Evolutionary conservation across 768 basidiomycete species (phyloP).

Genomic region (Suillus decipiens): DNA sequence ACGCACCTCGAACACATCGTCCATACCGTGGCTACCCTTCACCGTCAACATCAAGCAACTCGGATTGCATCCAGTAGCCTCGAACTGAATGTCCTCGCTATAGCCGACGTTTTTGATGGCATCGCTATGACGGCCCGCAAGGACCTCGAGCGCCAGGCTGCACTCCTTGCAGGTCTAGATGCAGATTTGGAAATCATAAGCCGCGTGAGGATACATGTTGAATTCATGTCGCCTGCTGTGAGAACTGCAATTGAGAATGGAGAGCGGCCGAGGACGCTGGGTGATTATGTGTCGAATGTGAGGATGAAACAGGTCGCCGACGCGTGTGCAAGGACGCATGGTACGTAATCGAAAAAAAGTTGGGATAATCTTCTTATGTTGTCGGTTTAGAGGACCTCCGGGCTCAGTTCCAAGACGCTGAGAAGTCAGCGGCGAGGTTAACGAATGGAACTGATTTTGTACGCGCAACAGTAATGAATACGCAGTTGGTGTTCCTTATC

Average conservation of each 20-base stretch:
- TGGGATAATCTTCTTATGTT: slow-evolving; percentile 3
- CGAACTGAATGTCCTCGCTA: slow-evolving; percentile 70
- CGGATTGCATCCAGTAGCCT: slow-evolving; percentile 73
- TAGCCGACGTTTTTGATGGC: slow-evolving; percentile 68
- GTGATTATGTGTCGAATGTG: slow-evolving; percentile 75
- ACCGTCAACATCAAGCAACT: slow-evolving; percentile 67
- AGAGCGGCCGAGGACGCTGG: slow-evolving; percentile 66
- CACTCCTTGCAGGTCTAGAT: slow-evolving; percentile 62
- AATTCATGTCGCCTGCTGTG: slow-evolving; percentile 70
- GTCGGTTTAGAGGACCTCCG: slow-evolving; percentile 55
- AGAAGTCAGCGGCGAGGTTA: slow-evolving; percentile 52
- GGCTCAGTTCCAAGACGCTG: slow-evolving; percentile 53
- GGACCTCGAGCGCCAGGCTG: slow-evolving; percentile 68
- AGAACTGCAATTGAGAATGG: slow-evolving; percentile 73
- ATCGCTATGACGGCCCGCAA: slow-evolving; percentile 53
- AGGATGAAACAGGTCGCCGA: slow-evolving; percentile 84
- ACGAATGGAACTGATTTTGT: slow-evolving; percentile 61
- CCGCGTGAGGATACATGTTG: slow-evolving; percentile 67
- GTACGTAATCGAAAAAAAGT: slow-evolving; percentile 38
- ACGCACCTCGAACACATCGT: slow-evolving; percentile 64
- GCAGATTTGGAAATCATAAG: slow-evolving; percentile 73
- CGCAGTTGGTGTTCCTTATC: slow-evolving; percentile 3
- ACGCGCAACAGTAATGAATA: slow-evolving; percentile 48
- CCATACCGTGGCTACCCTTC: slow-evolving; percentile 52
- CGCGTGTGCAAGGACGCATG: slow-evolving; percentile 66